These are phyloP conservation scores for Microsporum canis DNA, from an alignment of 2,329 filamentous ascomycete genomes.

Conservation along the genomic window DNA sequence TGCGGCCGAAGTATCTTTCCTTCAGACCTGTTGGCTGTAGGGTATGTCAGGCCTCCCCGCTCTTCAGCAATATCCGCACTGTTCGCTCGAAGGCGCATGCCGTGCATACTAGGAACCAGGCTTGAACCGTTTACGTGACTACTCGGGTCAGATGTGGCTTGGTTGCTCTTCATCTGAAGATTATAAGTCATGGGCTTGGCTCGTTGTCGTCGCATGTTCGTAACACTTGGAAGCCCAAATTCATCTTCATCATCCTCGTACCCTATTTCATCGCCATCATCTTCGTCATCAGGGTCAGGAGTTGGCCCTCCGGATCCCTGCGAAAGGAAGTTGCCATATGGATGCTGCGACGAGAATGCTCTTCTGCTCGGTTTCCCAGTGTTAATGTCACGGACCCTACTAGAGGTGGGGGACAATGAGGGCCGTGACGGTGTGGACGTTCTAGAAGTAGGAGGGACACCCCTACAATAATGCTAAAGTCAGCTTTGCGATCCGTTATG, in stretches of 20 bases:
- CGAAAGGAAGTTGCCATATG: constrained; percentile 70
- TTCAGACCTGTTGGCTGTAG: constrained; percentile 76
- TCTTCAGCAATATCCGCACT: constrained; percentile 93
- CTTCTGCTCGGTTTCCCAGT: constrained; percentile 33
- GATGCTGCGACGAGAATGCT: constrained; percentile 46
- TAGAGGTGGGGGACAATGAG: constrained; percentile 39
- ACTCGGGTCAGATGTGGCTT: background rate
- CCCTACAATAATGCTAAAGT: constrained; percentile 17
- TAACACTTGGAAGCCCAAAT: constrained; percentile 85
- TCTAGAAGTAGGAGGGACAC: constrained; percentile 42
- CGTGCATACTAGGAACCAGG: constrained; percentile 7
- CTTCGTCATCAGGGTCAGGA: constrained; percentile 55
- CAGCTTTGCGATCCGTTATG: background rate
- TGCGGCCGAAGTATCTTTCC: constrained; percentile 93
- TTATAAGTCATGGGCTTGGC: background rate
- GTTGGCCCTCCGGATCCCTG: constrained; percentile 77
- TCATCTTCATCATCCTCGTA: constrained; percentile 89
- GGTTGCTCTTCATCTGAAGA: background rate
- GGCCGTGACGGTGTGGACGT: constrained; percentile 62
- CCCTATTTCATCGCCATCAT: constrained; percentile 54
- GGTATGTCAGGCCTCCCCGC: constrained; percentile 69
- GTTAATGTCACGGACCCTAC: constrained; percentile 39
- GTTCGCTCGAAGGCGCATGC: constrained; percentile 56
- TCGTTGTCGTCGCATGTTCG: constrained; percentile 69
- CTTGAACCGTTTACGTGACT: constrained; percentile 8